A percentile compares a stretch with the other conserved stretches of the same genome.
phyloP scores from a whole-genome alignment of 2,329 filamentous ascomycete genomes.

The Neophaeococcomyces aloes region DNA sequence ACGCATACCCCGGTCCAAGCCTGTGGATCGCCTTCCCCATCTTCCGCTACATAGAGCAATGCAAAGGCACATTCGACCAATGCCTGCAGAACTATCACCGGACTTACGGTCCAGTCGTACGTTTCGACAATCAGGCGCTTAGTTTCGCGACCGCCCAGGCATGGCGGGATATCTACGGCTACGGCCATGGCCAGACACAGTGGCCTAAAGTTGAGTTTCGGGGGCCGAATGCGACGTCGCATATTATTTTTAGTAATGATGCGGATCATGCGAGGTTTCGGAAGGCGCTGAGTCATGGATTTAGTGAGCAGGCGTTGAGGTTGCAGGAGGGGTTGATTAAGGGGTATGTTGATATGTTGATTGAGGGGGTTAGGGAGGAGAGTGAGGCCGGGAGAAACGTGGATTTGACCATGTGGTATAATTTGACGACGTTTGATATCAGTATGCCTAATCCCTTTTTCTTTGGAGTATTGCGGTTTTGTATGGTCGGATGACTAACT shows the following conservation, averaged over 20 bases:
- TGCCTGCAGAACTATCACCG: constrained; percentile 14
- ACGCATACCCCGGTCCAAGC: constrained; percentile 25
- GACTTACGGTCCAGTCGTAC: constrained; percentile 24
- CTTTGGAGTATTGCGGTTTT: not conserved
- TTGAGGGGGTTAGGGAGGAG: constrained; percentile 6
- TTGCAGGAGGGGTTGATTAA: constrained; percentile 27
- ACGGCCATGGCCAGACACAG: constrained; percentile 16
- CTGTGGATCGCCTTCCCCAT: constrained; percentile 16
- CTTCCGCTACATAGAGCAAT: constrained; percentile 18
- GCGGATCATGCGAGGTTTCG: constrained; percentile 24
- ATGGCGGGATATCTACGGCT: constrained; percentile 26
- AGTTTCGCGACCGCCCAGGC: constrained; percentile 21
- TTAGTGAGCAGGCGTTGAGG: constrained; percentile 33
- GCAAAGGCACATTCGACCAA: not conserved
- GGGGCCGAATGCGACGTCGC: not conserved
- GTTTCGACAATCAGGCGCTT: constrained; percentile 24
- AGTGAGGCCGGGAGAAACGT: not conserved
- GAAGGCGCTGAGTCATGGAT: constrained; percentile 29
- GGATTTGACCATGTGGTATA: constrained; percentile 16
- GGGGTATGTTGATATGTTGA: constrained; percentile 12
- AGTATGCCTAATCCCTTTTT: not conserved
- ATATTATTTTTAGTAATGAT: constrained; percentile 13
- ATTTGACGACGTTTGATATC: constrained; percentile 19
- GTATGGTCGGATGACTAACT: not conserved
- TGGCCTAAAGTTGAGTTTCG: constrained; percentile 20